Percentiles rank a stretch among this genome's conserved stretches.
Evolutionary conservation across 164 flowering plant species (phyloP).

Genomic region (Annona squamosa): DNA sequence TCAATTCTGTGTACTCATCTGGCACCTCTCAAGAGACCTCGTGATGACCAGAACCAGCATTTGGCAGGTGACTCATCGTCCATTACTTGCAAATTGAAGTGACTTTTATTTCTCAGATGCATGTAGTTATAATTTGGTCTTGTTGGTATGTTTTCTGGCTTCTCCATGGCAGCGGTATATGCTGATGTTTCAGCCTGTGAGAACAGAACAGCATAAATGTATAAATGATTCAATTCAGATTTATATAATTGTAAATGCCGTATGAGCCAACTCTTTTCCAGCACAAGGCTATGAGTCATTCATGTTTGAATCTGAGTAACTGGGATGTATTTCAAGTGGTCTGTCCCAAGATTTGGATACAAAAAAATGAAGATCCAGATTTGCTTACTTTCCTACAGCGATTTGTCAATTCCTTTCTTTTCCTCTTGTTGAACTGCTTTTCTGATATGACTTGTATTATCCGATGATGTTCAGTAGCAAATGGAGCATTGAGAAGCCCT

Average conservation of each 20-base stretch:
- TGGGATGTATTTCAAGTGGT: too few species aligned
- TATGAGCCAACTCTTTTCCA: neutral
- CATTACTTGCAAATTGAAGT: neutral
- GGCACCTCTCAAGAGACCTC: slow-evolving; percentile 31
- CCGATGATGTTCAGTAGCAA: slow-evolving; percentile 39
- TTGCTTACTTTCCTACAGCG: too few species aligned
- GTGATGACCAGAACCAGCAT: slow-evolving; percentile 32
- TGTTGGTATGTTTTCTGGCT: neutral
- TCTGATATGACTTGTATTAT: neutral
- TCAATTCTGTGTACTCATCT: slow-evolving; percentile 21
- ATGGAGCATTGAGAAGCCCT: slow-evolving; percentile 41
- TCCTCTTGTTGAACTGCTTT: neutral
- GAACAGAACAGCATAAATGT: too few species aligned
- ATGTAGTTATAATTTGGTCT: neutral
- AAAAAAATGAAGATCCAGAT: too few species aligned
- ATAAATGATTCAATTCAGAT: too few species aligned
- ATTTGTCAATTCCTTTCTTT: neutral
- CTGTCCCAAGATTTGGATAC: too few species aligned
- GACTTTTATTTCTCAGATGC: neutral
- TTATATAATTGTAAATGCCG: neutral
- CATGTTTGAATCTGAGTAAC: too few species aligned
- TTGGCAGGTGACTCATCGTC: slow-evolving; percentile 42
- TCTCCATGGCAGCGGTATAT: neutral
- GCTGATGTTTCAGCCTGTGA: too few species aligned
- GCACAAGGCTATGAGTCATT: neutral